Percentiles rank a stretch among this genome's conserved stretches.
phyloP scores from a whole-genome alignment of 495 filamentous ascomycete species.

The Hypoxylon fuscum region DNA sequence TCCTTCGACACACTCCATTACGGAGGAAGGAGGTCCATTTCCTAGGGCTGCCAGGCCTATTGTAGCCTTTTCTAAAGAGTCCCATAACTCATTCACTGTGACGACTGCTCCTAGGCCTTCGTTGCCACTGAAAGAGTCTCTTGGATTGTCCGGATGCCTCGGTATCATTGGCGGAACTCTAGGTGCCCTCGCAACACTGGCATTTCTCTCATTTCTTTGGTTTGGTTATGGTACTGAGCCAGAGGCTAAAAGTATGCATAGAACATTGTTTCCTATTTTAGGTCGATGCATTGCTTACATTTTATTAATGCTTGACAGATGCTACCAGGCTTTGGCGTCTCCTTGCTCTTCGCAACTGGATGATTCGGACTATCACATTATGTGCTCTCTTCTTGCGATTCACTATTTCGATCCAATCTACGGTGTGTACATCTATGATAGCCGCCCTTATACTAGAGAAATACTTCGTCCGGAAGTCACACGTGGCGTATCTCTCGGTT shows the following conservation, averaged over 20 bases:
- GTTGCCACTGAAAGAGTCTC: neutral
- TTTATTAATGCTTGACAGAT: neutral
- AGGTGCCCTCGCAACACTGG: neutral
- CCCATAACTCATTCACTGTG: neutral
- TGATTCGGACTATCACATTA: conserved; percentile 25
- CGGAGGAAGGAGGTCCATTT: too few species aligned
- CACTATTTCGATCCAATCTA: conserved; percentile 8
- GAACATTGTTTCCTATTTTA: neutral
- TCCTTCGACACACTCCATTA: too few species aligned
- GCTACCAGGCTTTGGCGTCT: conserved; percentile 16
- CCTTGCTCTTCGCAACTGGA: conserved; percentile 9
- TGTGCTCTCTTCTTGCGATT: conserved; percentile 21
- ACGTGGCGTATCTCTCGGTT: conserved; percentile 21
- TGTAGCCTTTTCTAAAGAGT: neutral
- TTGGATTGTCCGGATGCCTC: neutral
- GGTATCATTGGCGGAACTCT: neutral
- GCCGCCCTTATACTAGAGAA: conserved; percentile 26
- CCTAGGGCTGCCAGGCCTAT: neutral
- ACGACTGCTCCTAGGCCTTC: neutral
- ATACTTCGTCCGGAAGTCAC: conserved; percentile 11
- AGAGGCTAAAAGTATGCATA: neutral
- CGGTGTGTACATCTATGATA: conserved; percentile 25
- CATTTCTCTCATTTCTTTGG: conserved; percentile 1
- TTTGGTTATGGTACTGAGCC: neutral
- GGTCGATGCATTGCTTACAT: too few species aligned